phyloP scores from a whole-genome alignment of 768 basidiomycete genomes.

The Rhodotorula taiwanensis region DNA sequence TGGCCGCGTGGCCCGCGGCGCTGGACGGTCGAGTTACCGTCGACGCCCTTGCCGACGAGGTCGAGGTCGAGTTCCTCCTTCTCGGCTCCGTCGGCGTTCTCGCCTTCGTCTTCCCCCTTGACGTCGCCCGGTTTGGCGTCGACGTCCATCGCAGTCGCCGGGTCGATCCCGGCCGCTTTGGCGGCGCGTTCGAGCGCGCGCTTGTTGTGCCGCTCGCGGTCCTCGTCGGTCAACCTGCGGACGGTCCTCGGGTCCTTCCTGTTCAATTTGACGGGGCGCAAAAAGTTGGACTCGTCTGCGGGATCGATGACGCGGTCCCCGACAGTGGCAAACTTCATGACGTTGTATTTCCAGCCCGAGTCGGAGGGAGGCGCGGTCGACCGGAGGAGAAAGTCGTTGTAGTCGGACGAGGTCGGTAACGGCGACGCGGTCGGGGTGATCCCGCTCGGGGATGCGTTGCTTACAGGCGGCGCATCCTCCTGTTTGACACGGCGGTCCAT shows the following conservation, averaged over 20 bases:
- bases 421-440: not conserved
- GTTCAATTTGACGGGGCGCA: constrained; percentile 73
- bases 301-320: constrained; percentile 53
- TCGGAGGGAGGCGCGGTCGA: constrained; percentile 4
- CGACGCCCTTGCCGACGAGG: constrained; percentile 30
- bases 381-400: constrained; percentile 21
- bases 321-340: constrained; percentile 70
- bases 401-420: constrained; percentile 3
- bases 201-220: constrained; percentile 24
- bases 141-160: constrained; percentile 9
- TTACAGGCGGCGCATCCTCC: not conserved
- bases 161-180: not conserved
- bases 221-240: constrained; percentile 31
- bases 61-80: constrained; percentile 29
- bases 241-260: constrained; percentile 62
- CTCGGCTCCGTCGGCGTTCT: not conserved
- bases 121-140: constrained; percentile 9
- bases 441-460: no score
- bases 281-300: constrained; percentile 64
- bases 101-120: not conserved
- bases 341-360: constrained; percentile 76
- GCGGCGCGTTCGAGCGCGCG: constrained; percentile 15
- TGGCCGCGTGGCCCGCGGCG: constrained; percentile 23
- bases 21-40: not conserved
- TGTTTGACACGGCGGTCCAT: constrained; percentile 15